phyloP scores from a whole-genome alignment of 345 rosid genomes.

The Conringia planisiliqua region DNA sequence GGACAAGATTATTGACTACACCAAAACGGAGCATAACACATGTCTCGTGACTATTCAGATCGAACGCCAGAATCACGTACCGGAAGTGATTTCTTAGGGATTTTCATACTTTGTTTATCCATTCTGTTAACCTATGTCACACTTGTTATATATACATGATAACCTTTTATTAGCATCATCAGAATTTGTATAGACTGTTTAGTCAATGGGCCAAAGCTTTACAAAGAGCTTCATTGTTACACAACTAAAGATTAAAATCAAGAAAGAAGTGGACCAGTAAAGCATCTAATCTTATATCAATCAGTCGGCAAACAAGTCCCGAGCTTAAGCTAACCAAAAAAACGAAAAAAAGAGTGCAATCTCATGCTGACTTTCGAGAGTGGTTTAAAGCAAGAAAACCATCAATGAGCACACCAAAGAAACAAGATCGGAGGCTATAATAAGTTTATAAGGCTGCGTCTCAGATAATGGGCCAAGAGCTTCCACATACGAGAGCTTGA shows the following conservation, averaged over 20 bases:
- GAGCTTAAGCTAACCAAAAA: too few relatives aligned
- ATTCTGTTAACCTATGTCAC: neutral
- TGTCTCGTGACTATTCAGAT: constrained; percentile 58
- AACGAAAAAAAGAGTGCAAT: neutral
- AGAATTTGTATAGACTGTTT: neutral
- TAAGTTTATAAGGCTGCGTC: constrained; percentile 7
- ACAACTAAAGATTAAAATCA: neutral
- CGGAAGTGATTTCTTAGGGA: neutral
- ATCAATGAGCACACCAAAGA: neutral
- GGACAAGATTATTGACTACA: constrained; percentile 41
- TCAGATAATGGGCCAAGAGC: constrained; percentile 22
- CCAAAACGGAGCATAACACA: constrained; percentile 39
- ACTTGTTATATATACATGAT: too few relatives aligned
- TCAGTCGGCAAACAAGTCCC: neutral
- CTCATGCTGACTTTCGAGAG: neutral
- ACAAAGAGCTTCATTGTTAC: neutral
- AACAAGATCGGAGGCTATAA: neutral
- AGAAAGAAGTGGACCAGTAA: neutral
- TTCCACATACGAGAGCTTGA: constrained; percentile 17
- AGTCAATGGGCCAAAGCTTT: neutral
- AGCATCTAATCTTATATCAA: neutral
- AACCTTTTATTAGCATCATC: neutral
- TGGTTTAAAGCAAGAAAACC: neutral
- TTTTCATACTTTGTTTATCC: neutral
- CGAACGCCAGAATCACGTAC: constrained; percentile 28